These are phyloP conservation scores for Colletotrichum tropicicola DNA, from an alignment of 2,329 filamentous ascomycete species.

Conservation along the genomic window DNA sequence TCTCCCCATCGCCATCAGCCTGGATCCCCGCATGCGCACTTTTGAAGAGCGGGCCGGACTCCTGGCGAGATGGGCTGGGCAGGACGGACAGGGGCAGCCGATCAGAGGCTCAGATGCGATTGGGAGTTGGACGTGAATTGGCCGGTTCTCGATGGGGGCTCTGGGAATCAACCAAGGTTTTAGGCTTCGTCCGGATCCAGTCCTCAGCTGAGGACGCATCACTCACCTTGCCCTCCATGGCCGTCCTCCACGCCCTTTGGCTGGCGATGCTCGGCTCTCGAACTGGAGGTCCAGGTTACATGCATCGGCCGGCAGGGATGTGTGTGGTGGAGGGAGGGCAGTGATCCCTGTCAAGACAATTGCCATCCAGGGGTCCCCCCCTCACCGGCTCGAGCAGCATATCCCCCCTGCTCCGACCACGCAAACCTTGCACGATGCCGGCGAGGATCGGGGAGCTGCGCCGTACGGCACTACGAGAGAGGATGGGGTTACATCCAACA, in stretches of 20 bases:
- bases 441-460: conserved; percentile 12
- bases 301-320: not conserved
- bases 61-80: not conserved
- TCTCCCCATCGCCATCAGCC: not conserved
- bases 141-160: not conserved
- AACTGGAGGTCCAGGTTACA: conserved; percentile 6
- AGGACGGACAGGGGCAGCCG: too few species aligned
- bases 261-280: not conserved
- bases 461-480: conserved; percentile 1
- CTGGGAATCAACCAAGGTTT: too few species aligned
- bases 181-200: not conserved
- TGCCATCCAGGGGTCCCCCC: conserved; percentile 2
- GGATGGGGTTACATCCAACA: conserved; percentile 5
- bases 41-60: not conserved
- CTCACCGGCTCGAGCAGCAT: not conserved
- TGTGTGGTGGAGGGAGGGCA: too few species aligned
- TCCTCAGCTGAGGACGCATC: not conserved
- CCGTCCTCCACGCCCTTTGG: not conserved
- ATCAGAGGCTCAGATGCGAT: not conserved
- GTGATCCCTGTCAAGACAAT: too few species aligned
- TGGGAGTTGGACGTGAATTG: conserved; percentile 2
- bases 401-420: not conserved
- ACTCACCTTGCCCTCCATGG: not conserved
- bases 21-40: not conserved
- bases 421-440: not conserved